Evolutionary conservation across 495 filamentous ascomycete species (phyloP).

Genomic region (Halenospora varia): DNA sequence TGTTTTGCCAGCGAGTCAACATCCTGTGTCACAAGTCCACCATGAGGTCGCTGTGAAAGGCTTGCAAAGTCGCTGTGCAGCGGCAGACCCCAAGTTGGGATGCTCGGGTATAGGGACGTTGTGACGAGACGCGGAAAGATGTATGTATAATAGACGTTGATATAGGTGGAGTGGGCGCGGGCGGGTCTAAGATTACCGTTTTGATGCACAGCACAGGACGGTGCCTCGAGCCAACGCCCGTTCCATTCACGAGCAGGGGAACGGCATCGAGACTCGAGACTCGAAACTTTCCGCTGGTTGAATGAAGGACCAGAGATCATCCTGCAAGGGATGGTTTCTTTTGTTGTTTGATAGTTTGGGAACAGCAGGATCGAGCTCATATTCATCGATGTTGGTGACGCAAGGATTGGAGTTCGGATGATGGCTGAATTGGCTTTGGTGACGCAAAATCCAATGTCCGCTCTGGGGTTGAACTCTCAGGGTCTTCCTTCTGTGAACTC

Average conservation of each 20-base stretch:
- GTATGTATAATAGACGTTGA: slow-evolving; percentile 17
- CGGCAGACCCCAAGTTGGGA: neutral
- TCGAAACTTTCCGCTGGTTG: no score
- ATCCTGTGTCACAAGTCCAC: neutral
- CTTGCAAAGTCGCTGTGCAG: no score
- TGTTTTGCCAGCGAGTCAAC: neutral
- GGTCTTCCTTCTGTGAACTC: neutral
- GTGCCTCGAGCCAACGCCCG: slow-evolving; percentile 9
- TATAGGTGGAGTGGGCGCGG: slow-evolving; percentile 16
- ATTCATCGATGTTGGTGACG: neutral
- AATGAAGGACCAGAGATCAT: no score
- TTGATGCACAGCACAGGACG: slow-evolving; percentile 3
- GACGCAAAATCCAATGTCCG: neutral
- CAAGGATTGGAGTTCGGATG: neutral
- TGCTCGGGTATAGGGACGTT: slow-evolving; percentile 17
- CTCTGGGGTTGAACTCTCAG: neutral
- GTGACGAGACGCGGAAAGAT: slow-evolving; percentile 10
- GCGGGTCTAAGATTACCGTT: slow-evolving; percentile 4
- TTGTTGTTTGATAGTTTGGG: slow-evolving; percentile 1
- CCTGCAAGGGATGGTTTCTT: neutral
- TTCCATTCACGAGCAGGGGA: neutral
- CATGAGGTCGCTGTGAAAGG: no score
- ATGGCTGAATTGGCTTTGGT: slow-evolving; percentile 1
- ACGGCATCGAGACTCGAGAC: no score
- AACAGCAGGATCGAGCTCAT: neutral